These are phyloP conservation scores for Solanum ossicruentum DNA, from an alignment of 257 asterid species.

Conservation along the genomic window DNA sequence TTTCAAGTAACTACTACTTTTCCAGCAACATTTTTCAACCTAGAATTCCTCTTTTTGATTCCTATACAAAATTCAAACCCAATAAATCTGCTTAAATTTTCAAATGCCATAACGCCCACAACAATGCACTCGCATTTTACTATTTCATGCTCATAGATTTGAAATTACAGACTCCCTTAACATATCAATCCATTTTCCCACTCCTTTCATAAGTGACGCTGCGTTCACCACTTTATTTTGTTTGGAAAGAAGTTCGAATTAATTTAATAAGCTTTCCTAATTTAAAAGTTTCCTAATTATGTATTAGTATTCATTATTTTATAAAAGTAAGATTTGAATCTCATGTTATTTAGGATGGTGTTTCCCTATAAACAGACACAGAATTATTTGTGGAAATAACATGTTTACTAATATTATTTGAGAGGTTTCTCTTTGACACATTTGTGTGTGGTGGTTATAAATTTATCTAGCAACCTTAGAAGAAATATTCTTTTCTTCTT, in stretches of 20 bases:
- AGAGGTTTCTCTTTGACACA: background rate
- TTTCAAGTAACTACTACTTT: no score
- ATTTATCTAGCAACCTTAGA: background rate
- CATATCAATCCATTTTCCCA: no score
- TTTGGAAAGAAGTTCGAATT: no score
- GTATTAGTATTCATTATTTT: background rate
- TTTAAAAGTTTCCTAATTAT: no score
- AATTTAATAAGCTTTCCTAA: no score
- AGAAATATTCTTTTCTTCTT: no score
- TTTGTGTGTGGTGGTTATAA: no score
- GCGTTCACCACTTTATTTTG: background rate
- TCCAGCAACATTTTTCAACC: no score
- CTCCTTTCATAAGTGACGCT: background rate
- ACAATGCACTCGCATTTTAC: background rate
- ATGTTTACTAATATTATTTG: background rate
- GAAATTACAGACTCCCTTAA: background rate
- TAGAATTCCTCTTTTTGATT: background rate
- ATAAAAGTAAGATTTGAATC: no score
- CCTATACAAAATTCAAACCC: background rate
- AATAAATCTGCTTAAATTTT: background rate
- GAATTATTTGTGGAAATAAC: no score
- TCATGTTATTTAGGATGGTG: no score
- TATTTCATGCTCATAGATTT: background rate
- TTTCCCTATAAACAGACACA: background rate
- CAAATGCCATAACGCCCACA: background rate